Evolutionary conservation across 345 rosid species (phyloP), one percentile per base, ranked within the genome.

Genomic region (Lepidium didymum): DNA sequence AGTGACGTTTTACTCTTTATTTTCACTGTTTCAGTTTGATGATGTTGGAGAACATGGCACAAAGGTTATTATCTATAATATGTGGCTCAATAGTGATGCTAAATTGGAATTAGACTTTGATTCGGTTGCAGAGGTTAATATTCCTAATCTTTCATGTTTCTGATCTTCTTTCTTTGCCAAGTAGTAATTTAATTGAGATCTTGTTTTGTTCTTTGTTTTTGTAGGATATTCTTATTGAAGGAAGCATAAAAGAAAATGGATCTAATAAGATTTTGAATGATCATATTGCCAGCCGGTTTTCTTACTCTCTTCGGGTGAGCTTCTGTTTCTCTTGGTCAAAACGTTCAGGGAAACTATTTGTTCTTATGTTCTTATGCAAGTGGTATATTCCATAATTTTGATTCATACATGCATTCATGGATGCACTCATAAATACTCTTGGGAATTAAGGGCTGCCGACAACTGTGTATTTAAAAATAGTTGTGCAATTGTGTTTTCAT

Each of bases 241-340:
- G 92, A 50, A 94, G 79, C 65, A 72, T 73, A 5, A 86, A 56
- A 73, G 80, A 80, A 47, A 69, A 81, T 74, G 80, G 78, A 44
- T 82, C 81, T 81, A 85, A 68, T 81, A 85, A 68, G 77, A 42
- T 56, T 29, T 37, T 72, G 58, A 89, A 87, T 69, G 91, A 88
- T 77, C 92, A 87, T 77, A 80, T 89, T 60, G 88, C 92, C 41
- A 85, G 79, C 64, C 84, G 80, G 45, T 79, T 79, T 18, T 80
- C 78, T 44, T 77, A 83, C 81, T 94, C 97, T 49, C 92, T 94
- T 15, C 92, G 92, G 42, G 99, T 91, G 80, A 80, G 97, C 73
- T 61, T 62, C 64, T 74, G 12, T 74, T 25, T 68, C 41, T 37
- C 21, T 38, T 52, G 50, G 51, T 59, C 53, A 51, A 38, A 27